Evolutionary conservation across 257 asterid genomes (phyloP), one percentile per base, ranked within the genome.

Genomic region (Ilex asprella): DNA sequence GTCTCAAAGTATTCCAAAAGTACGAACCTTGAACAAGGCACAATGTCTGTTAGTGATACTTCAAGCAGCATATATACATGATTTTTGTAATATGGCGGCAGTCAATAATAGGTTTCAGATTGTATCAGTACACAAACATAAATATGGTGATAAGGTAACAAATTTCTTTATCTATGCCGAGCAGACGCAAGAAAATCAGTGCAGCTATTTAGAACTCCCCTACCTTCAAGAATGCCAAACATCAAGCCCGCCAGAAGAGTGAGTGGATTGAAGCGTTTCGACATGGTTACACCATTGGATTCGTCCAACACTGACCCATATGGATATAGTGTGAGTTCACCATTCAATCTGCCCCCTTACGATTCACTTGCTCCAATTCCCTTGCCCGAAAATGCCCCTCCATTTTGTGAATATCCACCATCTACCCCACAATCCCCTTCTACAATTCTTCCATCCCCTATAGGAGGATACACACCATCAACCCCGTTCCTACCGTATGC

Each of bases 331-430:
- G 74, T 85, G 12, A 78, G 89, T 53, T 84, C 97, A 21, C 96
- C 98, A 8, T 79, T 81, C 77, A 78, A 88, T 55, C 41, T 84
- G 35, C 85, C 96, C 57, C 98, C 98, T 21, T 88, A 61, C 43
- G 93, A 89, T 32, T 87, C 97, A 9, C 89, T 86, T 1, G 76
- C 95, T n/a, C 99, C 99, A 0, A 60, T 79, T 39, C 71, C 95
- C 15, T 67, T 73, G 14, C 83, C 88, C 0, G 79, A 71, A 16
- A 74, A 73, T 39, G 31, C 79, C 70, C 89, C 96, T 72, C 92
- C 95, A 16, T 81, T 51, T 21, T 88, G 96, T 52, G 47, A 75
- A 2, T 54, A 77, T 62, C 90, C 98, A 10, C 94, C 94, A 15
- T 57, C 63, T 31, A 63, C 74, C 56, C 82, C 80, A 5, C 74